These are phyloP conservation scores for Pleurotus tuoliensis DNA, from an alignment of 768 basidiomycete species.

Conservation along the genomic window DNA sequence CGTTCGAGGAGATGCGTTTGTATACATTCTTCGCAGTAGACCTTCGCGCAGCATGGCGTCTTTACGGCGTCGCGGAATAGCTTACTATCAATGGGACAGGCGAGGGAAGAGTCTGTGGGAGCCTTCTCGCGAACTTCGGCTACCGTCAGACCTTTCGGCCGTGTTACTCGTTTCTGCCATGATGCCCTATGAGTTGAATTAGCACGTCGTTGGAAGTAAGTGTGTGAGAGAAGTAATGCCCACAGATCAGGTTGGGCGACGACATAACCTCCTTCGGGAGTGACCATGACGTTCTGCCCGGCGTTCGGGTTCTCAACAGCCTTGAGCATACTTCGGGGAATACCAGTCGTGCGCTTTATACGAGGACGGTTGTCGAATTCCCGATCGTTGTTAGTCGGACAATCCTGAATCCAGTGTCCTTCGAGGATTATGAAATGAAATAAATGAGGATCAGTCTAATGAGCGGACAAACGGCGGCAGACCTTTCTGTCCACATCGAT, in stretches of 20 bases:
- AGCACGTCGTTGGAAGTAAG: neutral
- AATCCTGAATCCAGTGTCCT: conserved; percentile 99
- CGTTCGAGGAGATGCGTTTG: conserved; percentile 91
- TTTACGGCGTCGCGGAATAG: conserved; percentile 92
- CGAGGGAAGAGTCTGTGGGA: conserved; percentile 73
- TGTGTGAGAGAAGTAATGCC: conserved; percentile 22
- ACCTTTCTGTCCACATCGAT: conserved; percentile 98
- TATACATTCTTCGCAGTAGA: conserved; percentile 97
- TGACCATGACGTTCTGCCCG: conserved; percentile 92
- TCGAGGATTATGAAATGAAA: conserved; percentile 12
- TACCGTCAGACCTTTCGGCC: conserved; percentile 76
- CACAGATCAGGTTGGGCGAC: conserved; percentile 96
- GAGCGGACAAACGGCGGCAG: conserved; percentile 14
- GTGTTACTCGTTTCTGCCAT: conserved; percentile 89
- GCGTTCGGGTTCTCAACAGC: conserved; percentile 84
- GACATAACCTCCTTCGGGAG: conserved; percentile 97
- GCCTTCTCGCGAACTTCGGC: conserved; percentile 86
- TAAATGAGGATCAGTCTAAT: neutral
- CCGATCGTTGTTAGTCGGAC: conserved; percentile 95
- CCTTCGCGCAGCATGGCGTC: conserved; percentile 89
- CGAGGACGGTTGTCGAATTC: conserved; percentile 93
- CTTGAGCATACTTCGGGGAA: conserved; percentile 95
- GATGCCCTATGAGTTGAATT: conserved; percentile 54
- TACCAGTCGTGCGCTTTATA: conserved; percentile 97
- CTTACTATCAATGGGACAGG: conserved; percentile 90